phyloP scores from a whole-genome alignment of 345 rosid species.

The Hibiscus tridactylites region DNA sequence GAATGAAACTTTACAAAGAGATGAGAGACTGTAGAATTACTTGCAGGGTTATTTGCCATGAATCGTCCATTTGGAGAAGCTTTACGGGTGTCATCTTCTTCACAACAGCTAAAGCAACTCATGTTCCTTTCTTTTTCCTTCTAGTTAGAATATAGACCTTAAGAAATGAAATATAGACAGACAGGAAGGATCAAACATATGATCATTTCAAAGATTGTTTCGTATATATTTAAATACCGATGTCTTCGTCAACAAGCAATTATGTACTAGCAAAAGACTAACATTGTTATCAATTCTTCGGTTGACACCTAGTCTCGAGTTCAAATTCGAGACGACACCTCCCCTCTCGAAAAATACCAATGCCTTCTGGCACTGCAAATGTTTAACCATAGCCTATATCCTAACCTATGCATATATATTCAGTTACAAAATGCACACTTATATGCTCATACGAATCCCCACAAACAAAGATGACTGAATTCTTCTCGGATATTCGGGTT shows the following conservation, averaged over 20 bases:
- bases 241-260: no score
- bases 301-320: no score
- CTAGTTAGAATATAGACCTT: background rate
- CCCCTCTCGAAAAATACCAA: background rate
- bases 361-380: background rate
- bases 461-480: background rate
- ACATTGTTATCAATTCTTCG: no score
- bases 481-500: background rate
- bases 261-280: no score
- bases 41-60: background rate
- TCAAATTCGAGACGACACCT: no score
- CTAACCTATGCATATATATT: no score
- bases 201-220: background rate
- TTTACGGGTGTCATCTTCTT: conserved; percentile 1
- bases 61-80: background rate
- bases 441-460: background rate
- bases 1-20: background rate
- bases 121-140: background rate
- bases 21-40: background rate
- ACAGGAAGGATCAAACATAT: background rate
- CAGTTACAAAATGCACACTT: no score
- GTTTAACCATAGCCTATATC: background rate
- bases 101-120: conserved; percentile 3
- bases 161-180: background rate
- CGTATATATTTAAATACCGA: no score